These are phyloP conservation scores for Albizia julibrissin DNA, from an alignment of 306 rosid species.

Conservation along the genomic window DNA sequence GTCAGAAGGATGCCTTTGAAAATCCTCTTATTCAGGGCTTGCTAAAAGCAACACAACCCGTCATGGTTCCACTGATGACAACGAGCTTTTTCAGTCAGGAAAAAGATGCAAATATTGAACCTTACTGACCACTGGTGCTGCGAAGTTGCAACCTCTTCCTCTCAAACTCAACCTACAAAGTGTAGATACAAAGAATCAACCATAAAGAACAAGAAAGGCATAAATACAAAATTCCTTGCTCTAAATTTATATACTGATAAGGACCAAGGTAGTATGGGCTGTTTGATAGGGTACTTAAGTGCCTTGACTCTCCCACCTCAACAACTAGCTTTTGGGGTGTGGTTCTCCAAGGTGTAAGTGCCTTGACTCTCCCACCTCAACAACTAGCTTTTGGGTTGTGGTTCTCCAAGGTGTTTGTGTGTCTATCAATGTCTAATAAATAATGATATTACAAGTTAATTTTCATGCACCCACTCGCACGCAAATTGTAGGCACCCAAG, in stretches of 20 bases:
- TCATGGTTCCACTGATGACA: slow-evolving; percentile 18
- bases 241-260: neutral
- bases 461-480: no score
- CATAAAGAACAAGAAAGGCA: neutral
- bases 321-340: no score
- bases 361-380: no score
- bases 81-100: slow-evolving; percentile 29
- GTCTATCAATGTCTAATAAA: no score
- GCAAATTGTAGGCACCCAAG: no score
- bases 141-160: slow-evolving; percentile 88
- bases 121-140: slow-evolving; percentile 55
- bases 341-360: no score
- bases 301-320: no score
- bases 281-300: no score
- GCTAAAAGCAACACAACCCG: slow-evolving; percentile 44
- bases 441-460: no score
- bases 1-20: slow-evolving; percentile 43
- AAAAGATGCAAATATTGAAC: slow-evolving; percentile 31
- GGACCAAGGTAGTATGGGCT: no score
- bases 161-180: slow-evolving; percentile 72
- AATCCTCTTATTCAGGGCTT: slow-evolving; percentile 38
- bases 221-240: neutral
- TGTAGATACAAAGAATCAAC: slow-evolving; percentile 13
- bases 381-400: no score
- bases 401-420: no score